These are phyloP conservation scores for Schizosaccharomyces cryophilus DNA, from an alignment of 805 yeast genomes.

Conservation along the genomic window DNA sequence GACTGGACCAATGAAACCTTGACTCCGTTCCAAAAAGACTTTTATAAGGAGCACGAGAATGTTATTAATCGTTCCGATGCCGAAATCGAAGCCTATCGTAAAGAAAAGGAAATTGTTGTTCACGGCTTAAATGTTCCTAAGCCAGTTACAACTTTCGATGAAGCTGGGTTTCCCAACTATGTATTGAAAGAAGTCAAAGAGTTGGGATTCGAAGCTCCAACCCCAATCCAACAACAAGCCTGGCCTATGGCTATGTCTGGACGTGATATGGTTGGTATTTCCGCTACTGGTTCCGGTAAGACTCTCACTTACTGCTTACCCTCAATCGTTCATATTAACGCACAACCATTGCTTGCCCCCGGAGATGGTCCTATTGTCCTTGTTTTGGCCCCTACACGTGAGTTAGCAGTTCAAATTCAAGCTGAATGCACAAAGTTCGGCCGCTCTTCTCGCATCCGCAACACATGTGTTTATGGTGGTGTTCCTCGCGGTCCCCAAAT, in stretches of 20 bases:
- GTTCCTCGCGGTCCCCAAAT: conserved; percentile 95
- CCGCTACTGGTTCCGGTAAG: conserved; percentile 97
- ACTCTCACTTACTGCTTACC: conserved; percentile 93
- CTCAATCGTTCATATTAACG: conserved; percentile 78
- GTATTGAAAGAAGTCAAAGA: conserved; percentile 70
- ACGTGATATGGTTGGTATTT: conserved; percentile 97
- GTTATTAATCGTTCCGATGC: conserved; percentile 52
- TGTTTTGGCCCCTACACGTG: conserved; percentile 95
- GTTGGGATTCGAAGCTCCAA: conserved; percentile 83
- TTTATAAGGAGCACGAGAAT: conserved; percentile 61
- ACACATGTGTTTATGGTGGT: conserved; percentile 79
- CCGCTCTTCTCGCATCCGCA: conserved; percentile 71
- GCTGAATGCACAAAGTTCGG: conserved; percentile 90
- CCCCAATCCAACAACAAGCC: conserved; percentile 96
- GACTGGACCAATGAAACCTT: conserved; percentile 56
- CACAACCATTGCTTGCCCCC: conserved; percentile 75
- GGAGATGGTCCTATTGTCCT: conserved; percentile 96
- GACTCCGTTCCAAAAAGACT: conserved; percentile 85
- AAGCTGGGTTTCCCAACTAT: conserved; percentile 93
- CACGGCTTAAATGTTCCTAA: conserved; percentile 71
- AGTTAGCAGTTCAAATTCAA: conserved; percentile 93
- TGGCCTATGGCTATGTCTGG: conserved; percentile 99
- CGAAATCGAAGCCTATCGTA: conserved; percentile 57
- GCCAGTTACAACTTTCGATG: conserved; percentile 80
- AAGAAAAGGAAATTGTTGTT: conserved; percentile 63